Conservation (phyloP, 202 grass and related monocot species). For the Zizania palustris region DNA sequence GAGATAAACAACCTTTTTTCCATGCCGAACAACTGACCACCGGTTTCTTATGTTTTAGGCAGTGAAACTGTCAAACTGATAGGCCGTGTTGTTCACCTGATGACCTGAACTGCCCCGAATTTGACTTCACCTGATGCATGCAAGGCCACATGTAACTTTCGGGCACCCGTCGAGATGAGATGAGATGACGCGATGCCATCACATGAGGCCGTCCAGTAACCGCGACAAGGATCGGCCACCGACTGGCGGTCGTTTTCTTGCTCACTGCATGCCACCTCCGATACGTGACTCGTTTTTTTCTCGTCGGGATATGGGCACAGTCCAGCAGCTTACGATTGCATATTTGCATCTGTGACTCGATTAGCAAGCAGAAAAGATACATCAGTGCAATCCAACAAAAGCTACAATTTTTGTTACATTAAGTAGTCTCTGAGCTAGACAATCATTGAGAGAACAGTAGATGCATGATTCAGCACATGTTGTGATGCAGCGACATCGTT, state of each 20-base stretch:
- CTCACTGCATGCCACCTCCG: neutral
- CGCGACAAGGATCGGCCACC: slow-evolving; percentile 42
- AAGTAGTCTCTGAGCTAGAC: neutral
- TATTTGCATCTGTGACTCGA: neutral
- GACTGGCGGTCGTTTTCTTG: slow-evolving; percentile 31
- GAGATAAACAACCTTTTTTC: slow-evolving; percentile 1
- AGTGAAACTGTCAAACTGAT: slow-evolving; percentile 23
- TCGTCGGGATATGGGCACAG: slow-evolving; percentile 13
- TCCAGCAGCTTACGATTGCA: neutral
- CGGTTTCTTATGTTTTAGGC: slow-evolving; percentile 4
- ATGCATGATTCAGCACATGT: slow-evolving; percentile 20
- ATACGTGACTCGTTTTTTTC: slow-evolving; percentile 13
- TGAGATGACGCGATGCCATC: neutral
- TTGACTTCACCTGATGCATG: slow-evolving; percentile 5
- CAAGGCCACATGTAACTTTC: slow-evolving; percentile 19
- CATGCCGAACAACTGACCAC: neutral
- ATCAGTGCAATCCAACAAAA: neutral
- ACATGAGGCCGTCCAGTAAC: slow-evolving; percentile 15
- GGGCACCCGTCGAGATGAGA: slow-evolving; percentile 6
- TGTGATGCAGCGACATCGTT: slow-evolving; percentile 9
- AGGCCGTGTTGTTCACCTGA: neutral
- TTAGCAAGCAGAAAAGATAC: neutral
- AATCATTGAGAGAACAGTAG: neutral
- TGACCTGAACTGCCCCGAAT: slow-evolving; percentile 22
- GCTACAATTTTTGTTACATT: neutral